Conservation (phyloP, 805 yeast species). For the Spathaspora girioi region DNA sequence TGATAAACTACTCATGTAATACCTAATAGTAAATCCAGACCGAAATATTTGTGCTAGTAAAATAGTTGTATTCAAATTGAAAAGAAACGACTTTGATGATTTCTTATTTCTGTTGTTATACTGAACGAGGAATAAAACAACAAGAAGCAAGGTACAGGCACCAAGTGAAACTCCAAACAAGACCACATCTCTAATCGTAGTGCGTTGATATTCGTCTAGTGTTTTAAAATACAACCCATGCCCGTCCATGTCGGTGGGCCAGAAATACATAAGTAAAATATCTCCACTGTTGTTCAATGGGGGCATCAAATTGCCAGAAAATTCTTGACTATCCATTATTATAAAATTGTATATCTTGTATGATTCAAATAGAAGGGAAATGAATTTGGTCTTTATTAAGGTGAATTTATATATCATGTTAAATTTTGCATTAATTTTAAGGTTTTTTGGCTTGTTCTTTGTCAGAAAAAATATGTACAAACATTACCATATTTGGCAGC, state of each 20-base stretch:
- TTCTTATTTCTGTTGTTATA: slow-evolving; percentile 1
- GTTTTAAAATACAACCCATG: slow-evolving; percentile 4
- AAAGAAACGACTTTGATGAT: slow-evolving; percentile 34
- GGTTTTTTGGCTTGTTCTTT: too few relatives aligned
- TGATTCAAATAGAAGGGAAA: background rate
- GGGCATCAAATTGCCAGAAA: background rate
- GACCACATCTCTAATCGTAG: slow-evolving; percentile 1
- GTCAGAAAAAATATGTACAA: background rate
- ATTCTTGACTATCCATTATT: background rate
- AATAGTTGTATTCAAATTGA: slow-evolving; percentile 64
- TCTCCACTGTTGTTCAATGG: background rate
- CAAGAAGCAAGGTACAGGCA: slow-evolving; percentile 6
- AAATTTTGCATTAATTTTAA: background rate
- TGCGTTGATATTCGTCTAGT: slow-evolving; percentile 5
- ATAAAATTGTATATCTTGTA: background rate
- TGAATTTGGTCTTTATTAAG: background rate
- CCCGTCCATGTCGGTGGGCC: slow-evolving; percentile 3
- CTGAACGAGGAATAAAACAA: slow-evolving; percentile 4
- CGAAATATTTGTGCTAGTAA: slow-evolving; percentile 56
- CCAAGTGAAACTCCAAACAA: slow-evolving; percentile 10
- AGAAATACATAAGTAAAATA: slow-evolving; percentile 2
- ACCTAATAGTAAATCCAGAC: slow-evolving; percentile 55
- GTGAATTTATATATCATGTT: background rate
- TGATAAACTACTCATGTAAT: slow-evolving; percentile 50
- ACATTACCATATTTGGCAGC: slow-evolving; percentile 1